These are phyloP conservation scores for Wallacemonas sp. DNA, from an alignment of 208 protist species.

Conservation along the genomic window DNA sequence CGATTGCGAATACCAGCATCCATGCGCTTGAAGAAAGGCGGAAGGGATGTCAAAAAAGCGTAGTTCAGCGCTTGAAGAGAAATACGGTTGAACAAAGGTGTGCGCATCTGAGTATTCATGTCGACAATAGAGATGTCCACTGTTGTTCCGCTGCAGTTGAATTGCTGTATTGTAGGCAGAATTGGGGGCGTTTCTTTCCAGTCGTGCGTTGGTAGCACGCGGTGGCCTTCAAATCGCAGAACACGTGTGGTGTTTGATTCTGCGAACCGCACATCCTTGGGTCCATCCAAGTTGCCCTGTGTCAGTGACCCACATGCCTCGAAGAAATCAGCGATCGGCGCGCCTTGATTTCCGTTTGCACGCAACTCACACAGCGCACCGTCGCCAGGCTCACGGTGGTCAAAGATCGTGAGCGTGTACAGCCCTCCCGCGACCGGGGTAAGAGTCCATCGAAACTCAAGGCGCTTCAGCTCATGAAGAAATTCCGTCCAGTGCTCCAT, in stretches of 20 bases:
- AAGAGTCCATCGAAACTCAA: slow-evolving; percentile 71
- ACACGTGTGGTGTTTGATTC: slow-evolving; percentile 10
- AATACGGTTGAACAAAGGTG: slow-evolving; percentile 55
- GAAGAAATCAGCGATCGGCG: slow-evolving; percentile 75
- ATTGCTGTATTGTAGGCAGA: slow-evolving; percentile 42
- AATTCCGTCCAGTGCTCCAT: slow-evolving; percentile 72
- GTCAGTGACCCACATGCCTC: slow-evolving; percentile 47
- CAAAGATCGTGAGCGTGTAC: slow-evolving; percentile 49
- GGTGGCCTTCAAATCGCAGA: slow-evolving; percentile 7
- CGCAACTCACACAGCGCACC: slow-evolving; percentile 48
- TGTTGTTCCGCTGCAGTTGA: slow-evolving; percentile 49
- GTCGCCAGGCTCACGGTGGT: slow-evolving; percentile 53
- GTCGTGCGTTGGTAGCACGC: not conserved
- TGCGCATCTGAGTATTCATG: slow-evolving; percentile 37
- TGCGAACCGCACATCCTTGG: slow-evolving; percentile 24
- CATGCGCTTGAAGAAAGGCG: slow-evolving; percentile 75
- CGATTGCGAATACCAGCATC: slow-evolving; percentile 78
- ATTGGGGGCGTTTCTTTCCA: slow-evolving; percentile 33
- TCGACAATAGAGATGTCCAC: slow-evolving; percentile 66
- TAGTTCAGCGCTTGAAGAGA: slow-evolving; percentile 76
- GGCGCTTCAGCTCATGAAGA: slow-evolving; percentile 49
- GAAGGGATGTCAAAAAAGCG: slow-evolving; percentile 77
- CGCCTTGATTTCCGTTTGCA: slow-evolving; percentile 30
- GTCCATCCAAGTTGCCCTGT: slow-evolving; percentile 18
- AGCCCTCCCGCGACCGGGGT: slow-evolving; percentile 40